Percentiles rank a stretch among this genome's conserved stretches.
Conservation (phyloP, 2,329 filamentous ascomycete genomes). For the Anthostomella pinea region DNA sequence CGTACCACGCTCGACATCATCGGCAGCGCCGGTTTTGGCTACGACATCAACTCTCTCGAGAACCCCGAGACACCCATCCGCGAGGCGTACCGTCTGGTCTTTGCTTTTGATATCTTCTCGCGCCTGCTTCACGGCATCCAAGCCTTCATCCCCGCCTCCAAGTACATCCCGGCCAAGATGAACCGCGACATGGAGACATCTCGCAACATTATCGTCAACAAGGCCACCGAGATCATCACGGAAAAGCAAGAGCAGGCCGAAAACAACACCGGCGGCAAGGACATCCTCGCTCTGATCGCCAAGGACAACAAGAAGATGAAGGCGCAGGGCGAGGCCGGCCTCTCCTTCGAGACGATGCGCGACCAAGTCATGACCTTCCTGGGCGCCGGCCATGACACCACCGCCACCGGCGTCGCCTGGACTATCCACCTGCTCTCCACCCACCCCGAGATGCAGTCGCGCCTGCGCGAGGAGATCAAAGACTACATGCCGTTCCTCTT, state of each 20-base stretch:
- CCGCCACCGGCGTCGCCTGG: conserved; percentile 42
- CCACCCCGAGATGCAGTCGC: conserved; percentile 37
- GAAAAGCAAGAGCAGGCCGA: conserved; percentile 35
- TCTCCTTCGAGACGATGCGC: conserved; percentile 36
- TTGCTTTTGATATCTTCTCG: conserved; percentile 37
- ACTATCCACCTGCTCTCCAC: conserved; percentile 40
- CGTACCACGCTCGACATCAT: conserved; percentile 44
- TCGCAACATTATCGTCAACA: conserved; percentile 34
- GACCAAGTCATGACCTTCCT: conserved; percentile 41
- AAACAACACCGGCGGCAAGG: conserved; percentile 31
- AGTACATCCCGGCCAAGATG: conserved; percentile 37
- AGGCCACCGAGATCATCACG: conserved; percentile 35
- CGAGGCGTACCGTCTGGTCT: conserved; percentile 40
- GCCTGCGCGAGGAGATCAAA: conserved; percentile 39
- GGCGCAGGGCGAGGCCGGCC: conserved; percentile 33
- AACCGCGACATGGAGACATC: conserved; percentile 36
- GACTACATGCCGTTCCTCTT: conserved; percentile 38
- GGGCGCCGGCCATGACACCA: conserved; percentile 43
- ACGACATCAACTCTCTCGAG: conserved; percentile 38
- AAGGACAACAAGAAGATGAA: conserved; percentile 40
- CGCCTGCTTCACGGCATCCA: conserved; percentile 40
- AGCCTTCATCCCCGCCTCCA: conserved; percentile 39
- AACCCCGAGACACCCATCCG: conserved; percentile 36
- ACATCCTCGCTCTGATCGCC: conserved; percentile 40
- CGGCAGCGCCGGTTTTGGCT: conserved; percentile 39